These are phyloP conservation scores for Zymoseptoria passerinii DNA, from an alignment of 2,329 filamentous ascomycete genomes.

Conservation along the genomic window DNA sequence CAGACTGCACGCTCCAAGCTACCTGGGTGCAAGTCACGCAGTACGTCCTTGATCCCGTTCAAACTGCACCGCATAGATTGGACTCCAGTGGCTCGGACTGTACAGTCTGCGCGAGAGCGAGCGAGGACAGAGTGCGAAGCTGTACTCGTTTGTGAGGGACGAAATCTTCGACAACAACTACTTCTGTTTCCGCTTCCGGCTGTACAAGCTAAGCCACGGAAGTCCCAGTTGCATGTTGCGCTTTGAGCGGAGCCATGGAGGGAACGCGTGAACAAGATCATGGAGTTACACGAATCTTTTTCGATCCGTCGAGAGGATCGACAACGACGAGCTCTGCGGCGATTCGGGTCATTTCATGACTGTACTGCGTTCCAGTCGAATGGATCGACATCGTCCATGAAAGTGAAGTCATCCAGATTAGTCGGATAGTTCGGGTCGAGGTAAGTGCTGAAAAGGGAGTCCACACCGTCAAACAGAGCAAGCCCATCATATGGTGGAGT, in stretches of 20 bases:
- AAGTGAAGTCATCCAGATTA: conserved; percentile 28
- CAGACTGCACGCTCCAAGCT: neutral
- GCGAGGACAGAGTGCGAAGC: too few species aligned
- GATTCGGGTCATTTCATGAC: neutral
- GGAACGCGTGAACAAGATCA: too few species aligned
- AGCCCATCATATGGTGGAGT: conserved; percentile 7
- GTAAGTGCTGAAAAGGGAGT: conserved; percentile 28
- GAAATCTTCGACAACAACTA: too few species aligned
- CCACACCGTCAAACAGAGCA: conserved; percentile 28
- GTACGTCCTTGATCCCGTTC: too few species aligned
- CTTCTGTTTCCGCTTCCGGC: too few species aligned
- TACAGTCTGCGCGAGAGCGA: too few species aligned
- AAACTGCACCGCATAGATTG: too few species aligned
- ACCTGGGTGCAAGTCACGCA: neutral
- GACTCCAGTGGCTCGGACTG: too few species aligned
- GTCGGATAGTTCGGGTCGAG: conserved; percentile 29
- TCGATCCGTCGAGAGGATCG: neutral
- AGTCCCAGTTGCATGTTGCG: too few species aligned
- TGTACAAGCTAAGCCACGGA: too few species aligned
- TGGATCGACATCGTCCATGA: conserved; percentile 23
- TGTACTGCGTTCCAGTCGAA: conserved; percentile 16
- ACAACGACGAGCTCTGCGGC: neutral
- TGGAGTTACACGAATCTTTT: neutral
- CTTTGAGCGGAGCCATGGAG: too few species aligned
- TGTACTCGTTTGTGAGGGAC: too few species aligned